Percentiles rank a stretch among this genome's conserved stretches.
Evolutionary conservation across 1,284 basidiomycete genomes (phyloP).

Genomic region (Mycosarcoma mackinlayi): DNA sequence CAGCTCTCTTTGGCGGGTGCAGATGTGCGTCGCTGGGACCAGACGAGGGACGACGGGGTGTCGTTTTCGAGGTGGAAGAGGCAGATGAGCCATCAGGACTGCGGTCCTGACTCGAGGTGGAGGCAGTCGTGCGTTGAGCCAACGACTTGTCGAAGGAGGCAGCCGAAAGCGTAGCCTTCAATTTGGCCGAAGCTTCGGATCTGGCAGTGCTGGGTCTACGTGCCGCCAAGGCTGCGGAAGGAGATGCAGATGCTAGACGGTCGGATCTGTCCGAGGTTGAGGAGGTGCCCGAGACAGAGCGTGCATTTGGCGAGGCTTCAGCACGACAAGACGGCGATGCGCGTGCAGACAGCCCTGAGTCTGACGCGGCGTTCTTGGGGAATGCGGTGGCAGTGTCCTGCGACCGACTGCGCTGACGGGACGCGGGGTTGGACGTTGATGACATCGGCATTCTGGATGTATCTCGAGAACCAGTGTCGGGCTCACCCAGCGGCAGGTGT

Average conservation of each 20-base stretch:
- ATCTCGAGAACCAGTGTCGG: too few relatives aligned
- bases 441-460: conserved; percentile 13
- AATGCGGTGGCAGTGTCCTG: conserved; percentile 12
- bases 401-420: conserved; percentile 23
- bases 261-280: conserved; percentile 8
- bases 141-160: conserved; percentile 31
- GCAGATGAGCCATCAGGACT: not conserved
- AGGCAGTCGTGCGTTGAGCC: conserved; percentile 11
- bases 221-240: conserved; percentile 2
- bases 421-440: conserved; percentile 1
- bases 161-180: conserved; percentile 46
- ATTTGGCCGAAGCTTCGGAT: conserved; percentile 43
- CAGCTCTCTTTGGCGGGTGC: conserved; percentile 8
- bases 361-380: not conserved
- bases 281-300: conserved; percentile 24
- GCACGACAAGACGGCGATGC: conserved; percentile 10
- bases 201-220: conserved; percentile 39
- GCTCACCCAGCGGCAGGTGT: too few relatives aligned
- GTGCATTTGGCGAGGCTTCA: not conserved
- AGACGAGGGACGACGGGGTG: conserved; percentile 11
- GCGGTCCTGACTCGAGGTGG: conserved; percentile 4
- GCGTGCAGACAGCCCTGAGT: not conserved
- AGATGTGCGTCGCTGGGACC: not conserved
- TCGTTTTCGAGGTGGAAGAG: conserved; percentile 1
- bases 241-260: conserved; percentile 11